phyloP scores from a whole-genome alignment of 306 rosid genomes.

The Dryas alaskensis region DNA sequence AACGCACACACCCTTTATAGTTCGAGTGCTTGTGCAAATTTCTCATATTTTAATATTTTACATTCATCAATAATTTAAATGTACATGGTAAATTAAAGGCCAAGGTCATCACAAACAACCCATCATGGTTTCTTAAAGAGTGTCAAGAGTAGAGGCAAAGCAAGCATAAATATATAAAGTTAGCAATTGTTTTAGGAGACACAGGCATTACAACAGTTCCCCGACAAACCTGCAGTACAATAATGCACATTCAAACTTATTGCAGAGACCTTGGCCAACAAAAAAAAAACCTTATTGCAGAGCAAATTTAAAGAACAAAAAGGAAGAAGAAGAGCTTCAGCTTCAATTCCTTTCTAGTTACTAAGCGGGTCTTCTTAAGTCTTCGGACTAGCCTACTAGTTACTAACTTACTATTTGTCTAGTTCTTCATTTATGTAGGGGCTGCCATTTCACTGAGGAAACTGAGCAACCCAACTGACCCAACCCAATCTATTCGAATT shows the following conservation, averaged over 20 bases:
- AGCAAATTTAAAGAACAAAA: neutral
- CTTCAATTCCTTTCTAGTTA: neutral
- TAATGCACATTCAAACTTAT: neutral
- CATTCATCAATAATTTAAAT: neutral
- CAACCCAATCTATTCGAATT: too few relatives aligned
- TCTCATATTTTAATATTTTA: neutral
- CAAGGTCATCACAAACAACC: neutral
- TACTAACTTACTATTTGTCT: too few relatives aligned
- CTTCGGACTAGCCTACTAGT: too few relatives aligned
- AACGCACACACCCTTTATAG: too few relatives aligned
- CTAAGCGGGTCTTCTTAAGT: too few relatives aligned
- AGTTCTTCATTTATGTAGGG: too few relatives aligned
- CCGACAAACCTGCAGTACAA: slow-evolving; percentile 74
- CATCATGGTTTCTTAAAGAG: neutral
- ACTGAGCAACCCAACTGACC: too few relatives aligned
- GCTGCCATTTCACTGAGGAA: too few relatives aligned
- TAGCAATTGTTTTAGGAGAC: slow-evolving; percentile 43
- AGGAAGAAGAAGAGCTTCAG: neutral
- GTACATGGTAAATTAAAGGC: neutral
- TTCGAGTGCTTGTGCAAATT: too few relatives aligned
- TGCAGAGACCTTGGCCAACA: too few relatives aligned
- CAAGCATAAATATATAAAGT: neutral
- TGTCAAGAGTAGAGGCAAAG: neutral
- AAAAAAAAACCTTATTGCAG: too few relatives aligned
- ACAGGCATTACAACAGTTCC: slow-evolving; percentile 99